These are phyloP conservation scores for Coemansia sp. DNA, from an alignment of 192 early-diverging fungal species.

Conservation along the genomic window DNA sequence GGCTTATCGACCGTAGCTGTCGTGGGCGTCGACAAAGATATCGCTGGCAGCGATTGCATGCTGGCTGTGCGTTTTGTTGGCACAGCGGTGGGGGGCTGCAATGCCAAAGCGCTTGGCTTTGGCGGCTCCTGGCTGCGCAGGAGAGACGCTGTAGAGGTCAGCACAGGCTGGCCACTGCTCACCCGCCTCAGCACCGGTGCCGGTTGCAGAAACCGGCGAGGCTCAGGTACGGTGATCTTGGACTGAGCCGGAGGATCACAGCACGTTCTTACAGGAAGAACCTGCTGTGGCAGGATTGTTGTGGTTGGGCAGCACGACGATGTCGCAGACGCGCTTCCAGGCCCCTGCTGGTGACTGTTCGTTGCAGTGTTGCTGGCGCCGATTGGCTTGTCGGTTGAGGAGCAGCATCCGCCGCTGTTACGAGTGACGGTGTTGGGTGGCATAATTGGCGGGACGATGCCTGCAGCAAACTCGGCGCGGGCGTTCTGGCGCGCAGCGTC, in stretches of 20 bases:
- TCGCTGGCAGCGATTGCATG: not conserved
- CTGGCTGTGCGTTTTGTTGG: not conserved
- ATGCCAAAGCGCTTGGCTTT: not conserved
- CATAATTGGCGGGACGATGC: conserved; percentile 13
- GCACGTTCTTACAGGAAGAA: conserved; percentile 23
- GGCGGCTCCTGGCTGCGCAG: not conserved
- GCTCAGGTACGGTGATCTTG: not conserved
- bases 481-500: not conserved
- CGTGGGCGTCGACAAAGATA: not conserved
- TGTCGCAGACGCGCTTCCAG: conserved; percentile 1
- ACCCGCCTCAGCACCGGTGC: conserved; percentile 1
- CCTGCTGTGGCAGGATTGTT: conserved; percentile 20
- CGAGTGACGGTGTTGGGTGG: not conserved
- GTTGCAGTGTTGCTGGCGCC: not conserved
- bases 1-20: not conserved
- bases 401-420: conserved; percentile 4
- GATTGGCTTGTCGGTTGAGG: not conserved
- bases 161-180: not conserved
- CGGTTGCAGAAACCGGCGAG: not conserved
- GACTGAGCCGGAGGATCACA: conserved; percentile 10
- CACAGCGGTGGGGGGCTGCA: not conserved
- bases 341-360: not conserved
- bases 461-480: conserved; percentile 5
- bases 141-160: not conserved
- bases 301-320: not conserved